Percentiles rank a stretch among this genome's conserved stretches.
These are phyloP conservation scores for Fusarium sp. DNA, from an alignment of 2,329 filamentous ascomycete species.

Conservation along the genomic window DNA sequence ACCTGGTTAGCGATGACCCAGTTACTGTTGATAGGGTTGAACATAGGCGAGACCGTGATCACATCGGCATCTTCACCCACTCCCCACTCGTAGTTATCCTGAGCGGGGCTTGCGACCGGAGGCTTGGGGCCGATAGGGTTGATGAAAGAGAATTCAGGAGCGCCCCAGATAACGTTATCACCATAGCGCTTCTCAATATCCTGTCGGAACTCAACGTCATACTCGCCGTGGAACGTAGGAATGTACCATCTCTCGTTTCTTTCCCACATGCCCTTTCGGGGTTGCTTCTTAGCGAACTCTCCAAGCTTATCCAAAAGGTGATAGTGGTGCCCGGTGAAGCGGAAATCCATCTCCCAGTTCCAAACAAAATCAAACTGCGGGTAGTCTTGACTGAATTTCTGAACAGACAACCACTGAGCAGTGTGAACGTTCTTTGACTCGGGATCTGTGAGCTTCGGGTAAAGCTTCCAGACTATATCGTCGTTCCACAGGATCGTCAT, in stretches of 20 bases:
- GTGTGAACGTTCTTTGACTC: conserved; percentile 67
- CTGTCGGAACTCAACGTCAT: conserved; percentile 74
- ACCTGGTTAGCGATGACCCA: conserved; percentile 79
- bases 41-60: conserved; percentile 82
- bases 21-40: conserved; percentile 78
- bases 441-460: conserved; percentile 78
- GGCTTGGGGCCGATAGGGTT: conserved; percentile 74
- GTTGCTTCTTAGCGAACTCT: conserved; percentile 75
- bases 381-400: conserved; percentile 81
- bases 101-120: conserved; percentile 67
- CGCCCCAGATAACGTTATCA: conserved; percentile 75
- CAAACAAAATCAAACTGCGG: conserved; percentile 85
- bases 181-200: conserved; percentile 69
- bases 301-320: conserved; percentile 78
- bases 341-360: conserved; percentile 90
- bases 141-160: conserved; percentile 70
- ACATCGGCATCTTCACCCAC: conserved; percentile 81
- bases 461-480: conserved; percentile 79
- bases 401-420: conserved; percentile 78
- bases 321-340: conserved; percentile 85
- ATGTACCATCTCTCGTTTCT: conserved; percentile 80
- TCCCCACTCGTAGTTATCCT: conserved; percentile 82
- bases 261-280: conserved; percentile 80
- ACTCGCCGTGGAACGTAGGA: conserved; percentile 75
- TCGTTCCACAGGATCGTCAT: conserved; percentile 83